phyloP scores from a whole-genome alignment of 176 grass and related monocot species.

The Aegilops tauschii region DNA sequence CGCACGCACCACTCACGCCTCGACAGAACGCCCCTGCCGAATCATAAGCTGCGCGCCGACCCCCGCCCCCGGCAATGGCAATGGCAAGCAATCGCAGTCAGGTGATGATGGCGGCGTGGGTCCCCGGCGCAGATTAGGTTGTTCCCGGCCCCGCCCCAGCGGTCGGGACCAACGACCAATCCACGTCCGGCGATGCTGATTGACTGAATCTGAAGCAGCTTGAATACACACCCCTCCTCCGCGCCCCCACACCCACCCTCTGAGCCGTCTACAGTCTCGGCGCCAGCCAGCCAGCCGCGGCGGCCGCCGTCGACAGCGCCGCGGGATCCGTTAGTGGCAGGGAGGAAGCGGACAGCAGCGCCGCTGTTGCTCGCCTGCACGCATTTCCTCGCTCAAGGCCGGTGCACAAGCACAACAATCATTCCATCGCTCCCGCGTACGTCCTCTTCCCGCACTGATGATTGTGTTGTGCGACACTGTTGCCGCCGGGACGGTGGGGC shows the following conservation, averaged over 20 bases:
- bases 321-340: constrained; percentile 34
- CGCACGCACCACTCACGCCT: not conserved
- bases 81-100: not conserved
- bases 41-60: too few relatives aligned
- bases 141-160: too few relatives aligned
- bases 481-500: not conserved
- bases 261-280: constrained; percentile 16
- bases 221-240: not conserved
- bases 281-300: not conserved
- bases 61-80: too few relatives aligned
- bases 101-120: not conserved
- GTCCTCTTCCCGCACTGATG: not conserved
- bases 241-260: not conserved
- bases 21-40: not conserved
- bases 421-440: not conserved
- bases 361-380: not conserved
- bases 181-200: not conserved
- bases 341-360: not conserved
- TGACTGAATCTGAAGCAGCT: not conserved
- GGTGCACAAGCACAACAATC: not conserved
- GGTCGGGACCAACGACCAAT: not conserved
- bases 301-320: constrained; percentile 32
- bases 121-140: not conserved
- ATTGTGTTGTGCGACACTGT: not conserved
- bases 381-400: not conserved